These are phyloP conservation scores for Clonostachys solani DNA, from an alignment of 2,329 filamentous ascomycete genomes.

Conservation along the genomic window DNA sequence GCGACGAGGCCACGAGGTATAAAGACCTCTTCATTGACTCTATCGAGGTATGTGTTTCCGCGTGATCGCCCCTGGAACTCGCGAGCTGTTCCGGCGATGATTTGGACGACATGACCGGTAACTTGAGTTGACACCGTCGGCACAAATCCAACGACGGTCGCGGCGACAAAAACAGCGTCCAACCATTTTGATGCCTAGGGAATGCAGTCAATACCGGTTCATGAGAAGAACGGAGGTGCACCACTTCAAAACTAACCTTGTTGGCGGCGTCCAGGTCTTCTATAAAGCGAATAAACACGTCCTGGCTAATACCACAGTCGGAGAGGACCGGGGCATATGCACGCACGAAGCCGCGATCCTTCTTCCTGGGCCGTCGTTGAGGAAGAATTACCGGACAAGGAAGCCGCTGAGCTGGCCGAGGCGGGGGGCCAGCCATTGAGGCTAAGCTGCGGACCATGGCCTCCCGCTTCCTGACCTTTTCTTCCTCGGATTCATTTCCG, in stretches of 20 bases:
- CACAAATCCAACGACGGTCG: slow-evolving; percentile 12
- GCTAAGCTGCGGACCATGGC: slow-evolving; percentile 10
- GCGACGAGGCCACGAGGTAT: slow-evolving; percentile 21
- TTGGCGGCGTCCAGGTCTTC: slow-evolving; percentile 18
- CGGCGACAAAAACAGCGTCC: slow-evolving; percentile 12
- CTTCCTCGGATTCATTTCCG: neutral
- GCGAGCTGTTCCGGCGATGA: slow-evolving; percentile 14
- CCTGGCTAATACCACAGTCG: slow-evolving; percentile 24
- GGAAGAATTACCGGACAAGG: slow-evolving; percentile 29
- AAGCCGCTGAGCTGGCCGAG: slow-evolving; percentile 7
- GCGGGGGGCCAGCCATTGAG: slow-evolving; percentile 9
- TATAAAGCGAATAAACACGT: slow-evolving; percentile 27
- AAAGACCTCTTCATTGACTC: slow-evolving; percentile 18
- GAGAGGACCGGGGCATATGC: slow-evolving; percentile 29
- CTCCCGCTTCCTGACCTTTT: slow-evolving; percentile 9
- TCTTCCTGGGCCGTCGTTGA: slow-evolving; percentile 25
- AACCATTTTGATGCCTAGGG: slow-evolving; percentile 5
- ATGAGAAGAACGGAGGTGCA: too few relatives aligned
- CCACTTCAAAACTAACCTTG: slow-evolving; percentile 5
- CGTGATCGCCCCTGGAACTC: slow-evolving; percentile 18
- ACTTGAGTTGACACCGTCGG: slow-evolving; percentile 22
- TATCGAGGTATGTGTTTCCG: slow-evolving; percentile 17
- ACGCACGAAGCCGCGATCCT: slow-evolving; percentile 27
- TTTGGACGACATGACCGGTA: slow-evolving; percentile 12
- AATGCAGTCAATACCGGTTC: too few relatives aligned